phyloP scores from a whole-genome alignment of 176 grass and related monocot species.

The Thalia dealbata region DNA sequence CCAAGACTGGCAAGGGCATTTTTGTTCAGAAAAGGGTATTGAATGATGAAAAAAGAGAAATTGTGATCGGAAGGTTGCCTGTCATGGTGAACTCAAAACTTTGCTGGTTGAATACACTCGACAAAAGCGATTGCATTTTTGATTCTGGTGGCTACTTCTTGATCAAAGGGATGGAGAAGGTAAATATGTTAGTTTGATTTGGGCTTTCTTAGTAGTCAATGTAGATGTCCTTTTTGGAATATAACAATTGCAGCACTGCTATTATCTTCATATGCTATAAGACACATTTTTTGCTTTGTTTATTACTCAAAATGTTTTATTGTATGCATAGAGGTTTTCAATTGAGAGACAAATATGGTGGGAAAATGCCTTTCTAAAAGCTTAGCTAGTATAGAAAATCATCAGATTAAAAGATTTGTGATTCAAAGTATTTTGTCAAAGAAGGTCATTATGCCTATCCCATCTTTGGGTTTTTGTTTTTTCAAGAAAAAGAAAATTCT shows the following conservation, averaged over 20 bases:
- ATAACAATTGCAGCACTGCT: neutral
- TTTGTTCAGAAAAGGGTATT: slow-evolving; percentile 43
- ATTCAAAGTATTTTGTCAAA: neutral
- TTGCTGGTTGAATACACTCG: slow-evolving; percentile 50
- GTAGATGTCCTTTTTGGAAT: neutral
- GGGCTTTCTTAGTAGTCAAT: neutral
- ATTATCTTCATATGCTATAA: neutral
- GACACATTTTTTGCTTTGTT: neutral
- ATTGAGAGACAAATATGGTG: neutral
- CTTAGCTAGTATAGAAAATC: neutral
- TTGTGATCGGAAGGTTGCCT: slow-evolving; percentile 55
- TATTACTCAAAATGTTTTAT: neutral
- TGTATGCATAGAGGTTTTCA: neutral
- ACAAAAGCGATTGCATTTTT: slow-evolving; percentile 71
- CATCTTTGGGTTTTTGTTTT: too few relatives aligned
- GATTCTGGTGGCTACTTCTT: slow-evolving; percentile 96
- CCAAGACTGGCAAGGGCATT: slow-evolving; percentile 57
- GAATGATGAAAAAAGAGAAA: slow-evolving; percentile 39
- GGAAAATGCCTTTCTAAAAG: neutral
- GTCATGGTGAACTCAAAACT: slow-evolving; percentile 88
- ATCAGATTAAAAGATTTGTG: neutral
- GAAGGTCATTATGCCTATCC: neutral
- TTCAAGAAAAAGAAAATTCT: neutral
- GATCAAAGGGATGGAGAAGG: slow-evolving; percentile 99
- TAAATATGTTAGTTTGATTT: slow-evolving; percentile 16